These are phyloP conservation scores for Ganoderma multipileum DNA, from an alignment of 1,284 basidiomycete species.

Conservation along the genomic window DNA sequence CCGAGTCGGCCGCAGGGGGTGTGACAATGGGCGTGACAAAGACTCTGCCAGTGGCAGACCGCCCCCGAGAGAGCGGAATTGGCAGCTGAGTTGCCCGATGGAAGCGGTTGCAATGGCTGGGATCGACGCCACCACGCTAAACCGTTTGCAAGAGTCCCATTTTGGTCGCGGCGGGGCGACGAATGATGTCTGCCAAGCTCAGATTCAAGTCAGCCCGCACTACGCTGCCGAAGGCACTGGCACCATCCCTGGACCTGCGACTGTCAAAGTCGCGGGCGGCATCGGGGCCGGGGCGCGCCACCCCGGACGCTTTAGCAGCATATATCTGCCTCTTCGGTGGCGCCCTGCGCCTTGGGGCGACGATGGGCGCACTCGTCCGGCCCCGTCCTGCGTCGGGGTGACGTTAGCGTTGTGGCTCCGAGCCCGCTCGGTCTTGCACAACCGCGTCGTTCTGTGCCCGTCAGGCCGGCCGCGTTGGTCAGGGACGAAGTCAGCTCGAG, in stretches of 20 bases:
- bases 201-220: neutral
- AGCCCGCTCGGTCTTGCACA: neutral
- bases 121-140: slow-evolving; percentile 7
- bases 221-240: neutral
- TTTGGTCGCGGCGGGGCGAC: neutral
- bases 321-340: neutral
- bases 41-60: neutral
- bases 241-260: neutral
- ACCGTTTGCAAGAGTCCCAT: neutral
- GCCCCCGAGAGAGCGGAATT: neutral
- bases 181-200: neutral
- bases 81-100: neutral
- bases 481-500: neutral
- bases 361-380: neutral
- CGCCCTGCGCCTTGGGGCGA: neutral
- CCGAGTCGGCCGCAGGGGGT: neutral
- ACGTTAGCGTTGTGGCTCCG: neutral
- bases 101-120: neutral
- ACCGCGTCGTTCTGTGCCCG: neutral
- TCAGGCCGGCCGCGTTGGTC: neutral
- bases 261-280: neutral
- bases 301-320: neutral
- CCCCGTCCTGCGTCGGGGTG: neutral
- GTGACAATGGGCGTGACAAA: neutral
- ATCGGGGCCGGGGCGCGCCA: neutral